These are phyloP conservation scores for Pseudogymnoascus sp. DNA, from an alignment of 2,329 filamentous ascomycete species.

Conservation along the genomic window DNA sequence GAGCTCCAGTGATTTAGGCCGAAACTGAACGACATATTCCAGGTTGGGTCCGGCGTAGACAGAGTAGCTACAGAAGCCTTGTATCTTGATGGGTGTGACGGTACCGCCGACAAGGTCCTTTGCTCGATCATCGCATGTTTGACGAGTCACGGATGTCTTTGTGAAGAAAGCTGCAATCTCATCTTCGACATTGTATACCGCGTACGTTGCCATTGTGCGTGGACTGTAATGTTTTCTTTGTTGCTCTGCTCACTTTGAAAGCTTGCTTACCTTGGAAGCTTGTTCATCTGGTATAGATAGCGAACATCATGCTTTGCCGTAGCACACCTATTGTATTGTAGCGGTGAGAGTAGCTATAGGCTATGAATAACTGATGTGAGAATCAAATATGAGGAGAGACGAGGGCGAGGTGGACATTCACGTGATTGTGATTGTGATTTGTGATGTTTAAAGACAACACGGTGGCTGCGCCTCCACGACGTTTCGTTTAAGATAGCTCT, in stretches of 20 bases:
- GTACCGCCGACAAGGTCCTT: slow-evolving; percentile 27
- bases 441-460: no score
- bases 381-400: background rate
- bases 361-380: background rate
- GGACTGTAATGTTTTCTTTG: background rate
- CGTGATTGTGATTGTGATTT: background rate
- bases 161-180: slow-evolving; percentile 24
- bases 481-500: background rate
- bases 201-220: slow-evolving; percentile 6
- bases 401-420: background rate
- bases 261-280: background rate
- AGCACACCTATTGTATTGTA: background rate
- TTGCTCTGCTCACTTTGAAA: no score
- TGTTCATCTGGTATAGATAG: background rate
- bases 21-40: slow-evolving; percentile 33
- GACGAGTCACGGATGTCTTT: slow-evolving; percentile 21
- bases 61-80: slow-evolving; percentile 34
- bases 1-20: slow-evolving; percentile 30
- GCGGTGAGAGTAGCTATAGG: background rate
- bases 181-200: slow-evolving; percentile 21
- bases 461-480: background rate
- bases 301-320: background rate
- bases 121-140: slow-evolving; percentile 20
- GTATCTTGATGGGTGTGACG: slow-evolving; percentile 28
- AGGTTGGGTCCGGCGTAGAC: slow-evolving; percentile 31